These are phyloP conservation scores for Fusarium papillatum DNA, from an alignment of 2,329 filamentous ascomycete species.

Conservation along the genomic window DNA sequence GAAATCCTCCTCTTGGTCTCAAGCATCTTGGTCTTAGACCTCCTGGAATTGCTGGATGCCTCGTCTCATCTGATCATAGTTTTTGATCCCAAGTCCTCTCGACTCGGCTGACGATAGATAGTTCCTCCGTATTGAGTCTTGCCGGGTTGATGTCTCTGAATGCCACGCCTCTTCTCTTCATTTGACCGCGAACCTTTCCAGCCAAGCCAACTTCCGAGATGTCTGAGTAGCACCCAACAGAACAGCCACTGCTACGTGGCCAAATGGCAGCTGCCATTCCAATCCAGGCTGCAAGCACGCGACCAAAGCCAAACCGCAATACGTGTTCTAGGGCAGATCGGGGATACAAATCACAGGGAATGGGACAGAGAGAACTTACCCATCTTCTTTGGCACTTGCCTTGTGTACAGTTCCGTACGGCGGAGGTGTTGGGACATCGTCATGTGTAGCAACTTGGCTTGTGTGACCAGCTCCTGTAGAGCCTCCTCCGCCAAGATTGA, in stretches of 20 bases:
- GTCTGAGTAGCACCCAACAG: conserved; percentile 33
- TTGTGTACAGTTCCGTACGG: conserved; percentile 58
- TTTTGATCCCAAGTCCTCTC: conserved; percentile 41
- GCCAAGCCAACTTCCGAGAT: conserved; percentile 44
- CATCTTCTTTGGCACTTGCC: conserved; percentile 73
- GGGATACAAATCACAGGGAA: conserved; percentile 41
- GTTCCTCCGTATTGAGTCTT: conserved; percentile 41
- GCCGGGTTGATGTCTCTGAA: conserved; percentile 39
- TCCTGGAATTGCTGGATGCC: conserved; percentile 32
- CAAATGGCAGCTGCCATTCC: conserved; percentile 34
- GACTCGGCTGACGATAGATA: conserved; percentile 35
- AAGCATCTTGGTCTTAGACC: conserved; percentile 40
- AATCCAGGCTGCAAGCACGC: conserved; percentile 30
- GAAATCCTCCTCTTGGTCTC: conserved; percentile 45
- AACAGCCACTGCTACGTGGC: conserved; percentile 37
- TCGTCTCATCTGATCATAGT: conserved; percentile 39
- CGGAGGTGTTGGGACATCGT: conserved; percentile 48
- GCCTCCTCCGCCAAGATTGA: conserved; percentile 64
- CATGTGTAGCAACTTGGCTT: conserved; percentile 43
- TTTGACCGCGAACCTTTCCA: conserved; percentile 45
- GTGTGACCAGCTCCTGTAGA: conserved; percentile 47
- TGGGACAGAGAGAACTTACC: conserved; percentile 52
- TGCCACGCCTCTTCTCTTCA: conserved; percentile 41
- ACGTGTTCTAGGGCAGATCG: conserved; percentile 16
- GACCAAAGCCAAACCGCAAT: conserved; percentile 14